Evolutionary conservation across 2,329 filamentous ascomycete genomes (phyloP).

Genomic region (Tolypocladium pustulatum): DNA sequence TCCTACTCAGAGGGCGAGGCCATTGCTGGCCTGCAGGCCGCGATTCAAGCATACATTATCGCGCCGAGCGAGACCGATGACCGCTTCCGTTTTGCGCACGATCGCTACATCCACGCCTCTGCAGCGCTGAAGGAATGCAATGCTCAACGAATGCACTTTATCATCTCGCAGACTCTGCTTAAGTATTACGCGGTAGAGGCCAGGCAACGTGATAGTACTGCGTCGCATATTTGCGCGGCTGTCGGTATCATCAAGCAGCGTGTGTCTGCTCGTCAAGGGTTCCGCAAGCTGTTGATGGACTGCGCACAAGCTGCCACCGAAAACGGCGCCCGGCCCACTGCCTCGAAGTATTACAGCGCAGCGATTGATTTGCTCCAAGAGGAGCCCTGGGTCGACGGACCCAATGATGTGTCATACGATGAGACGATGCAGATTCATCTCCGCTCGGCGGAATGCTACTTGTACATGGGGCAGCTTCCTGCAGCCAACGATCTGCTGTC

Average conservation of each 20-base stretch:
- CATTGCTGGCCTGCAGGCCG: constrained; percentile 69
- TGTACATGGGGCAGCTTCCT: constrained; percentile 63
- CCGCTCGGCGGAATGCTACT: constrained; percentile 70
- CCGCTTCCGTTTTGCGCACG: constrained; percentile 78
- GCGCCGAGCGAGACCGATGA: constrained; percentile 77
- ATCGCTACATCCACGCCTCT: constrained; percentile 73
- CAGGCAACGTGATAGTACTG: constrained; percentile 58
- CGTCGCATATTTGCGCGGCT: constrained; percentile 71
- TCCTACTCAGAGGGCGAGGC: constrained; percentile 55
- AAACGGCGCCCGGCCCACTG: constrained; percentile 72
- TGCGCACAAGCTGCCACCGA: constrained; percentile 71
- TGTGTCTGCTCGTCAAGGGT: constrained; percentile 51
- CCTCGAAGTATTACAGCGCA: constrained; percentile 69
- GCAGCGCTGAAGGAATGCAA: constrained; percentile 59
- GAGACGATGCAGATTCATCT: constrained; percentile 76
- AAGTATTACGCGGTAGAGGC: constrained; percentile 56
- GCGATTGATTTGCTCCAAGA: constrained; percentile 72
- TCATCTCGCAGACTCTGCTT: constrained; percentile 72
- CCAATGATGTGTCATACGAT: constrained; percentile 68
- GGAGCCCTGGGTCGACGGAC: constrained; percentile 61
- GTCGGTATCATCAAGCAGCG: constrained; percentile 62
- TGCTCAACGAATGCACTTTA: constrained; percentile 75
- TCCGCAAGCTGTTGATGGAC: constrained; percentile 66
- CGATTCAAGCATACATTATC: constrained; percentile 71
- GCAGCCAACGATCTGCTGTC: constrained; percentile 59